phyloP scores from a whole-genome alignment of 2,329 filamentous ascomycete species.

The Calonectria hawksworthii region DNA sequence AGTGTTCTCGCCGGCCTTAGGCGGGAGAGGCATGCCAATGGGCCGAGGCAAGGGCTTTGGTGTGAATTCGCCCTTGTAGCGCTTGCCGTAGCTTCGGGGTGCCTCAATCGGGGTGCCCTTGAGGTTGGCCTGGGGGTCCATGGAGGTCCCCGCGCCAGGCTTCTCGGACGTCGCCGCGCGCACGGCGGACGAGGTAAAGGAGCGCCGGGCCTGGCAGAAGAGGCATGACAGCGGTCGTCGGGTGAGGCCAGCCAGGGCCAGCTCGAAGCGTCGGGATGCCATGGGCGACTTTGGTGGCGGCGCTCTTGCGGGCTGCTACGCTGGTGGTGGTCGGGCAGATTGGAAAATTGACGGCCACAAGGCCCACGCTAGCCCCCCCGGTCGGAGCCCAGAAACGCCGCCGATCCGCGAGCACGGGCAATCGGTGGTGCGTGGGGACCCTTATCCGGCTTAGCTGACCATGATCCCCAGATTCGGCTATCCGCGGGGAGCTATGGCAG shows the following conservation, averaged over 20 bases:
- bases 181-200: constrained; percentile 61
- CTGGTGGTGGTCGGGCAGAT: constrained; percentile 18
- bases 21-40: constrained; percentile 84
- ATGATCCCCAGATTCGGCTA: constrained; percentile 54
- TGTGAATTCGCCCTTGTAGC: constrained; percentile 65
- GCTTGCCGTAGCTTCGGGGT: constrained; percentile 71
- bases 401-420: constrained; percentile 34
- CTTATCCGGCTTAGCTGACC: constrained; percentile 40
- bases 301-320: constrained; percentile 26
- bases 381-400: constrained; percentile 31
- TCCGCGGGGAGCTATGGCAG: constrained; percentile 50
- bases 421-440: constrained; percentile 38
- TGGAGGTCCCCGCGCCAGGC: constrained; percentile 52
- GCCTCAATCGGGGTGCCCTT: constrained; percentile 67
- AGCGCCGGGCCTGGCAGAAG: constrained; percentile 65
- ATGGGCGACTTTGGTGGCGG: constrained; percentile 38
- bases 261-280: constrained; percentile 50
- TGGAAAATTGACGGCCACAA: constrained; percentile 39
- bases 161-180: constrained; percentile 49
- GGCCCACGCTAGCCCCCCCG: constrained; percentile 15
- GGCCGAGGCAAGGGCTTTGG: constrained; percentile 77
- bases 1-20: constrained; percentile 83
- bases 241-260: constrained; percentile 46
- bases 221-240: constrained; percentile 59
- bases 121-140: constrained; percentile 55